Percentiles rank a stretch among this genome's conserved stretches.
Conservation (phyloP, 768 basidiomycete species). For the Candolleomyces aberdarensis region DNA sequence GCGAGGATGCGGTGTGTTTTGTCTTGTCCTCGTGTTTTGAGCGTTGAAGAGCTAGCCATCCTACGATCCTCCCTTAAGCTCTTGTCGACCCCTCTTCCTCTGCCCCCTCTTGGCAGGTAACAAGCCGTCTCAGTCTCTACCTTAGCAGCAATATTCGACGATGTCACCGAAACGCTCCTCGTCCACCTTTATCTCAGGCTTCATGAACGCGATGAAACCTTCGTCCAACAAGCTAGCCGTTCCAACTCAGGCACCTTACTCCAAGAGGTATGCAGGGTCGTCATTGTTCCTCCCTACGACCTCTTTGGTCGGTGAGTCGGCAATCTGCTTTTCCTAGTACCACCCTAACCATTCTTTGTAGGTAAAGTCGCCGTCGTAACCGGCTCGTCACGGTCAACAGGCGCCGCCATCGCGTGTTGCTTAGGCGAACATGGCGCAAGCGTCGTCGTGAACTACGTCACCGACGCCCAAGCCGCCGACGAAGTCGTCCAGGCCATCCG, state of each 20-base stretch:
- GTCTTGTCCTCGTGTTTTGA: background rate
- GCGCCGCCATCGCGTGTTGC: constrained; percentile 49
- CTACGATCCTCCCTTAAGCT: background rate
- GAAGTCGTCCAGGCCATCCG: constrained; percentile 48
- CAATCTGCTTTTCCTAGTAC: background rate
- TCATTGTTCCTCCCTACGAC: constrained; percentile 23
- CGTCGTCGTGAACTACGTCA: constrained; percentile 57
- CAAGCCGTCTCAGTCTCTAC: background rate
- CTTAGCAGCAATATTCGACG: background rate
- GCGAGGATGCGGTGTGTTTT: background rate
- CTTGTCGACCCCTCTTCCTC: background rate
- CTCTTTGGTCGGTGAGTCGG: constrained; percentile 21
- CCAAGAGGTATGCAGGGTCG: constrained; percentile 13
- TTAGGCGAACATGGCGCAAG: constrained; percentile 56
- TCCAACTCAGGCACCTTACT: constrained; percentile 1
- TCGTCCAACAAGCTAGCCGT: constrained; percentile 4
- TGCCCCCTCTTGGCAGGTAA: background rate
- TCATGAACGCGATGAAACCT: constrained; percentile 8
- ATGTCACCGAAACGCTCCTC: constrained; percentile 6
- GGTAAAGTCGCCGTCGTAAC: constrained; percentile 60
- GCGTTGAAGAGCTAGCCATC: background rate
- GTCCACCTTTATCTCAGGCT: constrained; percentile 7
- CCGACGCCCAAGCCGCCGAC: constrained; percentile 35
- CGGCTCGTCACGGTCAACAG: constrained; percentile 58
- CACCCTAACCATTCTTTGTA: constrained; percentile 6